A percentile compares a stretch with the other conserved stretches of the same genome.
phyloP scores from a whole-genome alignment of 176 grass and related monocot genomes.

The Cenchrus americanus region DNA sequence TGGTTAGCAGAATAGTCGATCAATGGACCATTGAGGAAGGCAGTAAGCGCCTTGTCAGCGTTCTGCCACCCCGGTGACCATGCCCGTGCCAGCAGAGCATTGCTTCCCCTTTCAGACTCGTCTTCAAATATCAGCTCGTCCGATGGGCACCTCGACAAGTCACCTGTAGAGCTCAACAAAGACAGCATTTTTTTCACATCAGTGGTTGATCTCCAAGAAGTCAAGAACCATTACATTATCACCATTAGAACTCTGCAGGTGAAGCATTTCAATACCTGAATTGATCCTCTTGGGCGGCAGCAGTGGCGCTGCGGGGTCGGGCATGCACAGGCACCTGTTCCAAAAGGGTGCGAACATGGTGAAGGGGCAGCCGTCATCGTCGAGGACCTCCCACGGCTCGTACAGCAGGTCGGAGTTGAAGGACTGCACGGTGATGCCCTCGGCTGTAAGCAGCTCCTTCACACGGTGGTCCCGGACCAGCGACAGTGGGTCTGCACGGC shows the following conservation, averaged over 20 bases:
- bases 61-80: slow-evolving; percentile 99
- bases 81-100: slow-evolving; percentile 90
- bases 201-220: neutral
- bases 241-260: neutral
- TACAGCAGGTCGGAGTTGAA: slow-evolving; percentile 98
- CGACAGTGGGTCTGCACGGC: slow-evolving; percentile 85
- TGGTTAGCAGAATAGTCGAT: slow-evolving; percentile 80
- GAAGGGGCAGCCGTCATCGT: slow-evolving; percentile 80
- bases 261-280: slow-evolving; percentile 56
- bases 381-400: slow-evolving; percentile 96
- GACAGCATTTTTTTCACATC: slow-evolving; percentile 49
- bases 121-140: slow-evolving; percentile 85
- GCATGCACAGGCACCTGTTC: slow-evolving; percentile 92
- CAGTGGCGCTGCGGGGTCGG: slow-evolving; percentile 74
- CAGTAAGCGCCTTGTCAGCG: slow-evolving; percentile 68
- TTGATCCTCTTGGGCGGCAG: slow-evolving; percentile 91
- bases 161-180: slow-evolving; percentile 58
- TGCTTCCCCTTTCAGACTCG: slow-evolving; percentile 93
- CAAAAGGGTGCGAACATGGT: slow-evolving; percentile 94
- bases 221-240: neutral
- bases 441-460: slow-evolving; percentile 74
- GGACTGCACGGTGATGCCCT: slow-evolving; percentile 79
- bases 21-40: slow-evolving; percentile 87
- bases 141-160: slow-evolving; percentile 57
- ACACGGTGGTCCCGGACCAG: slow-evolving; percentile 80